Base-by-base conservation (phyloP, 2,329 filamentous ascomycete genomes). In the Xylaria sp. region DNA sequence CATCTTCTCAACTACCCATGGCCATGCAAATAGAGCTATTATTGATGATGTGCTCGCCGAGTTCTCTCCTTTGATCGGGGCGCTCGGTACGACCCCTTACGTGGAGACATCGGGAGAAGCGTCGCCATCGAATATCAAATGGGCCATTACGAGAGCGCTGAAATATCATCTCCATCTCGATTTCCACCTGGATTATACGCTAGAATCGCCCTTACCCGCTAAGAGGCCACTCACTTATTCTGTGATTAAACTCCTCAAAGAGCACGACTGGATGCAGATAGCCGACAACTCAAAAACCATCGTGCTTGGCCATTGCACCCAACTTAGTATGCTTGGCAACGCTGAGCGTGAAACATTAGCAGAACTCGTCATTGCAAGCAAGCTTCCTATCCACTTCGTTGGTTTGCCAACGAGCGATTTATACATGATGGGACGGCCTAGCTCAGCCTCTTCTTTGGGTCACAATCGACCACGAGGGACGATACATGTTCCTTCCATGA, bases 111-210 rank as follows among this genome's bases (percentile, higher is more conserved):
- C 82, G 29, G 74, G 81, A 23, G 77, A 79, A 10, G 83, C 83
- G 6, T 83, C 85, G 68, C 81, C 84, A 61, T 75, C 77, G 58
- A 93, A 92, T 73, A 86, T 92, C 21, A 81, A 85, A 21, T 93
- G 88, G 87, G 87, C 91, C 18, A 81, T 91, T 47, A 79, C 83
- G 1, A 81, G 84, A 27, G 88, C 89, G 1, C 75, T 89, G 44
- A 69, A 79, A 25, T 75, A 83, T 47, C 75, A 78, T 1, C 83
- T 89, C 60, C 87, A 91, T 75, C 78, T 93, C 5, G 91, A 93
- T 74, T 88, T 93, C 54, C 91, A 93, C 75, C 82, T 93, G 5
- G 91, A 93, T 77, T 93, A 93, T 76, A 89, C 89, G 65, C 80
- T 93, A 2, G 84, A 90, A 60, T 68, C 63, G 10, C 35, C 78